Evolutionary conservation across 352 stramenopile genomes (phyloP).

Genomic region (Phytophthora crassamura): DNA sequence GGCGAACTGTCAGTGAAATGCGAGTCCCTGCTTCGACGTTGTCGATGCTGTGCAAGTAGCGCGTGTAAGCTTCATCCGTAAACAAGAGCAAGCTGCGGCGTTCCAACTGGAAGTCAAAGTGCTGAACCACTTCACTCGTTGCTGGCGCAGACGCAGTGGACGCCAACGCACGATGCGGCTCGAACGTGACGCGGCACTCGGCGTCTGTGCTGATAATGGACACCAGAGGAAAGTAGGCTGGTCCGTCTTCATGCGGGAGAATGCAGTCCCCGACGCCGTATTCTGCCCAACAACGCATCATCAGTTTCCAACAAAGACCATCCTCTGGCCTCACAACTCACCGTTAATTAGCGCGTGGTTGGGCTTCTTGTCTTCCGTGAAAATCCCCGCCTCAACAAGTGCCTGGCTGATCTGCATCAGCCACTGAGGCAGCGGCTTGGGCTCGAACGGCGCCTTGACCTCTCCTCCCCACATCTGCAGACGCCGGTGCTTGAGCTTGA

Average conservation of each 20-base stretch:
- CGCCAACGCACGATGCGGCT: slow-evolving; percentile 52
- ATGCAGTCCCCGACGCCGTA: slow-evolving; percentile 73
- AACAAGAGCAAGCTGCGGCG: slow-evolving; percentile 68
- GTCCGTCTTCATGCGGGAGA: slow-evolving; percentile 75
- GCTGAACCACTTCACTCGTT: slow-evolving; percentile 3
- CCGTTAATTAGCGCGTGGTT: slow-evolving; percentile 83
- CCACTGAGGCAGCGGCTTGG: slow-evolving; percentile 58
- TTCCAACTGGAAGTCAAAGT: slow-evolving; percentile 52
- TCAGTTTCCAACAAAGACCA: not conserved
- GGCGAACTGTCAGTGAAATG: slow-evolving; percentile 66
- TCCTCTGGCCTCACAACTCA: slow-evolving; percentile 16
- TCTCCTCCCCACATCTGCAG: slow-evolving; percentile 79
- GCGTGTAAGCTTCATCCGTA: slow-evolving; percentile 60
- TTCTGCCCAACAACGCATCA: slow-evolving; percentile 35
- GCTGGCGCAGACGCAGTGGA: not conserved
- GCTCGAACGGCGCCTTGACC: slow-evolving; percentile 57
- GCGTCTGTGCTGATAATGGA: slow-evolving; percentile 72
- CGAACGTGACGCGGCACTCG: slow-evolving; percentile 61
- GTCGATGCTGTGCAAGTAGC: slow-evolving; percentile 71
- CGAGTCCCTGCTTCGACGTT: slow-evolving; percentile 50
- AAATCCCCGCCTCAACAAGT: slow-evolving; percentile 61
- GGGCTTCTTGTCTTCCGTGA: slow-evolving; percentile 49
- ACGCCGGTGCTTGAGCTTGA: slow-evolving; percentile 66
- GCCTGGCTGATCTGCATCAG: slow-evolving; percentile 55
- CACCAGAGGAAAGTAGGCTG: slow-evolving; percentile 72